These are phyloP conservation scores for Lasiodiplodia hormozganensis DNA, from an alignment of 2,329 filamentous ascomycete genomes.

Conservation along the genomic window DNA sequence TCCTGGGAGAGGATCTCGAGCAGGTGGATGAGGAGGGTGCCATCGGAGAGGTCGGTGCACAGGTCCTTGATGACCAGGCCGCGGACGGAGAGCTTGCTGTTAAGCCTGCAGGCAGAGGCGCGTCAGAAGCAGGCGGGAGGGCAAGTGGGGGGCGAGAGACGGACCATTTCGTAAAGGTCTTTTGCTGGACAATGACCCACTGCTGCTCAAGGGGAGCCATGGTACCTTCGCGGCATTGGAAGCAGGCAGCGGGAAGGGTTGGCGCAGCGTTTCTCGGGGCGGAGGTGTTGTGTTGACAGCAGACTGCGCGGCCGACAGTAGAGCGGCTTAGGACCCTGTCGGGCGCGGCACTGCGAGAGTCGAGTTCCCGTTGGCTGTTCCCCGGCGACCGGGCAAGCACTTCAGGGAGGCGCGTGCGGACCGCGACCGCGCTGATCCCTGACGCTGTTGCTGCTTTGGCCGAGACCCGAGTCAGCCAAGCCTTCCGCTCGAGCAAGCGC, in stretches of 20 bases:
- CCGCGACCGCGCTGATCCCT: constrained; percentile 20
- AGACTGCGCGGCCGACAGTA: constrained; percentile 21
- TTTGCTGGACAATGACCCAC: constrained; percentile 85
- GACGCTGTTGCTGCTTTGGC: constrained; percentile 10
- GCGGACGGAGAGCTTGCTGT: constrained; percentile 86
- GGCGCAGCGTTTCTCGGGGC: not conserved
- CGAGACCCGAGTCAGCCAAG: constrained; percentile 3
- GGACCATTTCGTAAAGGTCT: constrained; percentile 98
- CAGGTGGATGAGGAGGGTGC: constrained; percentile 93
- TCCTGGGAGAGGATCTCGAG: constrained; percentile 95
- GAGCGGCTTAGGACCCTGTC: constrained; percentile 28
- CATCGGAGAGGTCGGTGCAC: constrained; percentile 88
- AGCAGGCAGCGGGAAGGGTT: constrained; percentile 15
- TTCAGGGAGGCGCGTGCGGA: constrained; percentile 25
- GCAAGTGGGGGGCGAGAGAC: constrained; percentile 34
- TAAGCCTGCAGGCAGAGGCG: constrained; percentile 69
- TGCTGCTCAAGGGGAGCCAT: constrained; percentile 64
- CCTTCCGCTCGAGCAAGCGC: not conserved
- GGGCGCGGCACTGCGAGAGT: constrained; percentile 14
- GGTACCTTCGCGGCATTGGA: constrained; percentile 30
- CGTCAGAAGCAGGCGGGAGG: constrained; percentile 22
- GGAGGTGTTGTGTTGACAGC: constrained; percentile 24
- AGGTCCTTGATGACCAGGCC: constrained; percentile 84
- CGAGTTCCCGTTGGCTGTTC: constrained; percentile 22
- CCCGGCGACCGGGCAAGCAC: constrained; percentile 13